Evolutionary conservation across 2,329 filamentous ascomycete species (phyloP), one percentile per base, ranked within the genome.

Genomic region (Chaetomiaceae sp.): DNA sequence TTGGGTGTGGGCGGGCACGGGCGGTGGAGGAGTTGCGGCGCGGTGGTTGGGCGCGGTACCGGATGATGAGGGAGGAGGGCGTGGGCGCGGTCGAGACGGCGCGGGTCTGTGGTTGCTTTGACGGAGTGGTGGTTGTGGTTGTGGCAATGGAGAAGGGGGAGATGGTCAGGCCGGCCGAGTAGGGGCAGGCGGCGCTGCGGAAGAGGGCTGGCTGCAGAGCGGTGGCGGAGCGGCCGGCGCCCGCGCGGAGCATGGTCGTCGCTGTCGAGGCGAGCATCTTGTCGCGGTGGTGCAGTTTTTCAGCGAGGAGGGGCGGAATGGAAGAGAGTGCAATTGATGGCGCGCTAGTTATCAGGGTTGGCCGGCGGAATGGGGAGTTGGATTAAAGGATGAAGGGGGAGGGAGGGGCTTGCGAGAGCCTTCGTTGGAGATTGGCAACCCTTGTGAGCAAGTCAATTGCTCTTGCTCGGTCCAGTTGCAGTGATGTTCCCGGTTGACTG

Each of bases 201-300:
- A 64, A 48, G 50, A 64, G 59, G 44, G 58, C 47, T 23, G 62
- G 60, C 46, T 62, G 63, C 45, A 63, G 55, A 13, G 40, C 48
- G 49, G 51, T 50, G 27, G 56, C 56, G 48, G 62, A 54, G 49
- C 65, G 63, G 51, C 58, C 55, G 47, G 65, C 57, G 58, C 66
- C 59, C 25, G 63, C 58, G 48, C 65, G 65, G 44, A 68, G 56
- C 62, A 66, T 62, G 5, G 60, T 63, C 12, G 61, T 61, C 37
- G 65, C 61, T 44, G 64, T 62, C 33, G 60, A 56, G 33, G 61
- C 60, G 50, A 68, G 54, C 66, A 68, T 68, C 10, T 41, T 57
- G 48, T 14, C 20, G 44, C 39, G 14, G 16, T 17, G 38, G 10
- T 9, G 25, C 27, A n/a, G n/a, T 27, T 27, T 5, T 27, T 27